These are phyloP conservation scores for Auricularia heimuer DNA, from an alignment of 768 basidiomycete species.

Conservation along the genomic window DNA sequence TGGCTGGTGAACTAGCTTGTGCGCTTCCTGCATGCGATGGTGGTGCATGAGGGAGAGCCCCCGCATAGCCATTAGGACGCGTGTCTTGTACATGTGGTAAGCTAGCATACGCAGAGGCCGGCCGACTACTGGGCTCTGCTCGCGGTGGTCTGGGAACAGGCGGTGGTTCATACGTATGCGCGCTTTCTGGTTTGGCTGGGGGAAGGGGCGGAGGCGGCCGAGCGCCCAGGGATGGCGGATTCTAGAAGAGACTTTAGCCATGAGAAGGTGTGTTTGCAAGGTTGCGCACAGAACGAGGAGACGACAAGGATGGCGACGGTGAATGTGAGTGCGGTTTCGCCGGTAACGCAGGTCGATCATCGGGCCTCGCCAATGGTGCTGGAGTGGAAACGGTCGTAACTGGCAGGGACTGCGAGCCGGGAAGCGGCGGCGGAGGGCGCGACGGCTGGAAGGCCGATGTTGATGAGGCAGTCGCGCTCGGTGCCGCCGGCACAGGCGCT, in stretches of 20 bases:
- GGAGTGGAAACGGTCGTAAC: constrained; percentile 5
- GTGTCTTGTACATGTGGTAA: not conserved
- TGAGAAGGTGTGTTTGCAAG: not conserved
- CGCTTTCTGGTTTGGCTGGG: not conserved
- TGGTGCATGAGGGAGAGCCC: too few species aligned
- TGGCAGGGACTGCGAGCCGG: constrained; percentile 4
- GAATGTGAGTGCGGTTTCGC: not conserved
- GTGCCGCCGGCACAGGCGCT: constrained; percentile 10
- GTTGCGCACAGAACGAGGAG: not conserved
- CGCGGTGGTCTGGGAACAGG: not conserved
- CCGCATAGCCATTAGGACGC: not conserved
- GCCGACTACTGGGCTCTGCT: not conserved
- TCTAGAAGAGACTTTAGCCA: not conserved
- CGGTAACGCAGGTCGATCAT: not conserved
- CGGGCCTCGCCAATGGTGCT: not conserved
- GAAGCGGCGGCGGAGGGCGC: constrained; percentile 14
- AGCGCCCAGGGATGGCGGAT: not conserved
- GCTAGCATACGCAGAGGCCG: not conserved
- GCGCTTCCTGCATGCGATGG: too few species aligned
- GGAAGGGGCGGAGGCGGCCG: not conserved
- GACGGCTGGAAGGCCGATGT: constrained; percentile 3
- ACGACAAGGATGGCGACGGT: not conserved
- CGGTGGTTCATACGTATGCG: not conserved
- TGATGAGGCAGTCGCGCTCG: not conserved
- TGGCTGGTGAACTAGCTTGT: too few species aligned